Conservation (phyloP, 2,329 filamentous ascomycete genomes). For the Xylaria sp. region DNA sequence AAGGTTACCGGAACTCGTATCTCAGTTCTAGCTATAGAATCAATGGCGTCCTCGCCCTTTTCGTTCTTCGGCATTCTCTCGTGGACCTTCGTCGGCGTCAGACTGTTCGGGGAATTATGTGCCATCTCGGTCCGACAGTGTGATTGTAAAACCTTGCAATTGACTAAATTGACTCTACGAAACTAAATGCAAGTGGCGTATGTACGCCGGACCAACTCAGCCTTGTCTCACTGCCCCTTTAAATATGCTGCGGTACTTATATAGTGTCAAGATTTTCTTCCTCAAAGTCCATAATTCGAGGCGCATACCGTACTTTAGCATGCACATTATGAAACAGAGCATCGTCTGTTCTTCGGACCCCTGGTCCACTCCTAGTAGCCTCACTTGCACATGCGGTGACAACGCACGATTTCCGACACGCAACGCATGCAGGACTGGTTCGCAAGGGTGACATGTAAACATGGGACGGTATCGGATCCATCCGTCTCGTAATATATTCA, state of each 20-base stretch:
- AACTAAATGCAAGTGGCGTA: background rate
- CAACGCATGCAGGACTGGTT: background rate
- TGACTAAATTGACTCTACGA: background rate
- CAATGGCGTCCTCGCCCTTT: too few relatives aligned
- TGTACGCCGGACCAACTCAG: background rate
- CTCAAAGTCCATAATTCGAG: background rate
- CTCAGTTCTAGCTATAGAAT: too few relatives aligned
- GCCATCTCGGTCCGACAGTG: too few relatives aligned
- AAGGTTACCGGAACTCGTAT: too few relatives aligned
- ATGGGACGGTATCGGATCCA: background rate
- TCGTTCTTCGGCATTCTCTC: too few relatives aligned
- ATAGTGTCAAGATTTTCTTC: too few relatives aligned
- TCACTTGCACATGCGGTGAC: background rate
- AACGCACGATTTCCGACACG: background rate
- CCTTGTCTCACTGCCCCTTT: background rate
- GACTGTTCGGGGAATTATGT: too few relatives aligned
- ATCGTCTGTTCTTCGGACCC: background rate
- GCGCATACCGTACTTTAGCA: background rate
- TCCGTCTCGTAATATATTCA: conserved; percentile 4
- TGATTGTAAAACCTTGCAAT: background rate
- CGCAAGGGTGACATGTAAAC: background rate
- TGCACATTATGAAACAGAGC: background rate
- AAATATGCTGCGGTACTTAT: background rate
- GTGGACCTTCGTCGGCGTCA: too few relatives aligned
- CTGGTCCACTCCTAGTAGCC: background rate